Percentiles rank a stretch among this genome's conserved stretches.
Conservation (phyloP, 2,329 filamentous ascomycete genomes). For the Byssochlamys sp. region DNA sequence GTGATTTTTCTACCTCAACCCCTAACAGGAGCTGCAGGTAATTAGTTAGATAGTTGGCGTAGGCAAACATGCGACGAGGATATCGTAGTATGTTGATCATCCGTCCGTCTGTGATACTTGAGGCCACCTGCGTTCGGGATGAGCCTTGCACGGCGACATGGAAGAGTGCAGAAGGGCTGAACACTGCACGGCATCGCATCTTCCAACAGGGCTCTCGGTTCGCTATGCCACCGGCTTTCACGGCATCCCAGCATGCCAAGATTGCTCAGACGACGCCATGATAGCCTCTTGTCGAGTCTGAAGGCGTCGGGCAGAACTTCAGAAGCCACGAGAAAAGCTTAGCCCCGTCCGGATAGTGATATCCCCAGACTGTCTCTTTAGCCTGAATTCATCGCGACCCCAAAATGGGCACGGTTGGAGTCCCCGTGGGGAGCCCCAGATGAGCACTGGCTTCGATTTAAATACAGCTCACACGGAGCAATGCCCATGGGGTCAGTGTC, state of each 20-base stretch:
- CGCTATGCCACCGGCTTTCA: background rate
- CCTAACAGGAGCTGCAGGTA: background rate
- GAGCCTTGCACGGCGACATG: background rate
- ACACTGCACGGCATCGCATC: background rate
- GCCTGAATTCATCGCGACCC: background rate
- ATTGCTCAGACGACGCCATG: background rate
- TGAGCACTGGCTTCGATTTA: background rate
- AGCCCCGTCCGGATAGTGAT: background rate
- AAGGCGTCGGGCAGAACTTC: background rate
- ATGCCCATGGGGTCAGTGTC: background rate
- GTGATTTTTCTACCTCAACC: background rate
- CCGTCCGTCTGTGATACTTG: background rate
- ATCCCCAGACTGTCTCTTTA: background rate
- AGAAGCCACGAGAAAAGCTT: background rate
- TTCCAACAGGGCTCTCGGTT: background rate
- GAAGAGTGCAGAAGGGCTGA: background rate
- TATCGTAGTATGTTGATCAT: background rate
- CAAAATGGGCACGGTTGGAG: background rate
- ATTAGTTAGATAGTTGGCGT: background rate
- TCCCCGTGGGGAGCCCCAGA: background rate
- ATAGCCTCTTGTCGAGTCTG: background rate
- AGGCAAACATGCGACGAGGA: background rate
- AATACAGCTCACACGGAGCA: background rate
- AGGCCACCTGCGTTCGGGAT: background rate
- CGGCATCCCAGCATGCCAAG: background rate